Conservation (phyloP, 1,284 basidiomycete species). For the Melampsora americana region DNA sequence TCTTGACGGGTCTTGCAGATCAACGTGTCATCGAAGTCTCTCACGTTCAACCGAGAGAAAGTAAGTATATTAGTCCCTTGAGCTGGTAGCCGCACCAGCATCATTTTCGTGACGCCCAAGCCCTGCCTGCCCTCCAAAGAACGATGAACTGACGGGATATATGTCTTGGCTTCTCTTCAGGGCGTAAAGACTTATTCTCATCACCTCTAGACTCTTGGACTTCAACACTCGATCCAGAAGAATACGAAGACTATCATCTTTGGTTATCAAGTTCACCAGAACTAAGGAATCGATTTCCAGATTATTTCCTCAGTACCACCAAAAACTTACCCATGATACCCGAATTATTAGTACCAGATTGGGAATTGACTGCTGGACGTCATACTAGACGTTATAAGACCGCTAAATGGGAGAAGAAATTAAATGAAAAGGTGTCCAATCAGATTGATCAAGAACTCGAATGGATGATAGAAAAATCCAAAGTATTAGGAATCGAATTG, state of each 20-base stretch:
- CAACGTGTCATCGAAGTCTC: conserved; percentile 9
- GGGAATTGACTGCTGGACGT: conserved; percentile 36
- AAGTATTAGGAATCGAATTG: background rate
- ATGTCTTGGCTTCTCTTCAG: conserved; percentile 9
- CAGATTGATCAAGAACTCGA: conserved; percentile 21
- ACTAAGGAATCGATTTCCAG: conserved; percentile 15
- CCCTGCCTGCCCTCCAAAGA: background rate
- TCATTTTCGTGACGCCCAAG: background rate
- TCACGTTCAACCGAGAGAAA: conserved; percentile 36
- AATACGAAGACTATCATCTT: conserved; percentile 26
- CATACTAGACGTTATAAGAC: conserved; percentile 40
- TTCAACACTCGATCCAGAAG: conserved; percentile 18
- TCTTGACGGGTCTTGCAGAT: background rate
- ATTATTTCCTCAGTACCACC: conserved; percentile 11
- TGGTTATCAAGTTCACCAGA: conserved; percentile 29
- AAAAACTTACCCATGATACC: conserved; percentile 1
- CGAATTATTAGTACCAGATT: conserved; percentile 32
- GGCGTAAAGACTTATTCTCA: conserved; percentile 39
- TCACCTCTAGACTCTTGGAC: conserved; percentile 28
- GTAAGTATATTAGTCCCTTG: conserved; percentile 10
- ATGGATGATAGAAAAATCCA: conserved; percentile 21
- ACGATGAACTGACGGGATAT: background rate
- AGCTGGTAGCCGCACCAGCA: background rate
- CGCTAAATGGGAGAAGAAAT: conserved; percentile 25
- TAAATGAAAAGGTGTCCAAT: conserved; percentile 11